phyloP scores from a whole-genome alignment of 176 grass and related monocot genomes.

The Musa beccarii region DNA sequence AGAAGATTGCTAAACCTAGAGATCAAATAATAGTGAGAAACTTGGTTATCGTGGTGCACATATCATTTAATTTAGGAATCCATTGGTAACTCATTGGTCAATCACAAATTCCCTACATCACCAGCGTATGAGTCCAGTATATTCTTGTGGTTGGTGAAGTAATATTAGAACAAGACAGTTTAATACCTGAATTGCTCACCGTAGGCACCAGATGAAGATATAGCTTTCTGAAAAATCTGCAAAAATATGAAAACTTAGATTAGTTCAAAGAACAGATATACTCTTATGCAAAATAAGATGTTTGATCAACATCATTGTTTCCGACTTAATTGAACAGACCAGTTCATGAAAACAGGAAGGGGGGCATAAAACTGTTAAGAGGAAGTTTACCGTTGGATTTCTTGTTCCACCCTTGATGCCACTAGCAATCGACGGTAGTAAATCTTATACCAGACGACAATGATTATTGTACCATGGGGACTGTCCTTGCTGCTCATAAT shows the following conservation, averaged over 20 bases:
- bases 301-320: no score
- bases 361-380: neutral
- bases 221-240: constrained; percentile 97
- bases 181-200: constrained; percentile 80
- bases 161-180: neutral
- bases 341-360: no score
- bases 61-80: no score
- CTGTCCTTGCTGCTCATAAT: constrained; percentile 82
- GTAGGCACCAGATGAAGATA: constrained; percentile 84
- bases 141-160: no score
- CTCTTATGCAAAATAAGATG: neutral
- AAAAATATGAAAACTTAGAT: neutral
- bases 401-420: constrained; percentile 93
- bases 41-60: no score
- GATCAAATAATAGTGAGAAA: no score
- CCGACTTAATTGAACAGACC: no score
- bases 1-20: no score
- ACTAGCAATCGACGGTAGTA: constrained; percentile 61
- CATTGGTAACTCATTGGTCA: no score
- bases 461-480: constrained; percentile 98
- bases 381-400: constrained; percentile 70
- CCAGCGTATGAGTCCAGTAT: no score
- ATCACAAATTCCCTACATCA: no score
- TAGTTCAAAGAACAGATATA: neutral
- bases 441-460: constrained; percentile 73